These are phyloP conservation scores for Cardiospermum halicacabum DNA, from an alignment of 345 rosid genomes.

Conservation along the genomic window DNA sequence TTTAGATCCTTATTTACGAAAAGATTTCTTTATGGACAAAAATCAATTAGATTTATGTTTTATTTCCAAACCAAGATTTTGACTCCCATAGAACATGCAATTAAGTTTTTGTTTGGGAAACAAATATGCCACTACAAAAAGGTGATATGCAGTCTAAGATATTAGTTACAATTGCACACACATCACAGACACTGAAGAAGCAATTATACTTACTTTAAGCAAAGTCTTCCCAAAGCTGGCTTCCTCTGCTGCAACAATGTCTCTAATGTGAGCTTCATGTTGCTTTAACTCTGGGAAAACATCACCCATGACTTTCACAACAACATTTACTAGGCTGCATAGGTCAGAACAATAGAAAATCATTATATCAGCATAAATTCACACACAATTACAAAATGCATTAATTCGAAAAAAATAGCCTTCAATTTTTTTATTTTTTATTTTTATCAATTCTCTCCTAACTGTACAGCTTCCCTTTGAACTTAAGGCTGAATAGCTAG, in stretches of 20 bases:
- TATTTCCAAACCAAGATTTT: background rate
- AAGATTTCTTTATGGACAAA: no score
- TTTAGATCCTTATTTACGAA: no score
- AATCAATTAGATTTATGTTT: no score
- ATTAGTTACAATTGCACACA: background rate
- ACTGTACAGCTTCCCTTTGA: background rate
- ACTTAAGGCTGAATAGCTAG: background rate
- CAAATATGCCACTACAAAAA: background rate
- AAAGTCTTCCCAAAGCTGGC: conserved; percentile 91
- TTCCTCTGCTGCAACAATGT: conserved; percentile 78
- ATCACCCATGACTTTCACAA: conserved; percentile 71
- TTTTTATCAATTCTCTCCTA: background rate
- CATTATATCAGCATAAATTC: background rate
- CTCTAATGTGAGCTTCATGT: conserved; percentile 66
- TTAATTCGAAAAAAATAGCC: background rate
- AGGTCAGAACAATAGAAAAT: conserved; percentile 8
- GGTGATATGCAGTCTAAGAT: background rate
- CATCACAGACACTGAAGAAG: background rate
- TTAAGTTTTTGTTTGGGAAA: background rate
- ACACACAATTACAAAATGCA: conserved; percentile 1
- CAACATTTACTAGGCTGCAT: conserved; percentile 72
- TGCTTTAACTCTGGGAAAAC: conserved; percentile 83
- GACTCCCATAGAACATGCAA: background rate
- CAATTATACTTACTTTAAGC: conserved; percentile 46
- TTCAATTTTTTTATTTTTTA: background rate